Percentiles rank a stretch among this genome's conserved stretches.
Evolutionary conservation across 176 grass and related monocot genomes (phyloP).

Genomic region (Oryza coarctata): DNA sequence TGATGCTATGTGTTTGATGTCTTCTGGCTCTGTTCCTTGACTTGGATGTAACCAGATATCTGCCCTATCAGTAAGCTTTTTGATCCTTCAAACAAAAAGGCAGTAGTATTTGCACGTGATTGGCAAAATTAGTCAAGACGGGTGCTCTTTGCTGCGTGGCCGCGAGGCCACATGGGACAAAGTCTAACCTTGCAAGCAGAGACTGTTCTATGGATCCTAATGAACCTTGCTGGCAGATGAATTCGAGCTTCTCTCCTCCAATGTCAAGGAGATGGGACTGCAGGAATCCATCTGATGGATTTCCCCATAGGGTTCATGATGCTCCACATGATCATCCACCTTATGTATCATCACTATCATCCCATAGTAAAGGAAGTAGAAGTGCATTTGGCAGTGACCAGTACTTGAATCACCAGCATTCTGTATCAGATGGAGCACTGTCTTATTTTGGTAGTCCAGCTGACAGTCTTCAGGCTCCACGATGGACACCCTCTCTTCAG

Average conservation of each 20-base stretch:
- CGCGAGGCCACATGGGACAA: conserved; percentile 95
- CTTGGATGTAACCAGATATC: conserved; percentile 18
- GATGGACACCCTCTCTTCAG: conserved; percentile 83
- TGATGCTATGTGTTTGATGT: conserved; percentile 13
- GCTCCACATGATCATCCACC: conserved; percentile 50
- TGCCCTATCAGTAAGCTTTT: not conserved
- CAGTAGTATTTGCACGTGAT: conserved; percentile 36
- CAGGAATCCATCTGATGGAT: conserved; percentile 58
- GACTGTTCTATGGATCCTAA: conserved; percentile 85
- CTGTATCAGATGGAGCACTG: conserved; percentile 86
- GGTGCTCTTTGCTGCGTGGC: conserved; percentile 97
- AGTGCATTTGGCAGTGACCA: conserved; percentile 64
- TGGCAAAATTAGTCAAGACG: conserved; percentile 76
- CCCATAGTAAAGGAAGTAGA: conserved; percentile 67
- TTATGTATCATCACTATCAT: conserved; percentile 54
- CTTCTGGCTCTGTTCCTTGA: not conserved
- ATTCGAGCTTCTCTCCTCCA: conserved; percentile 93
- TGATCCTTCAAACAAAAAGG: conserved; percentile 11
- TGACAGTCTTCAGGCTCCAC: conserved; percentile 68
- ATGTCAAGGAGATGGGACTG: conserved; percentile 69
- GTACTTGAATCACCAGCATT: conserved; percentile 80
- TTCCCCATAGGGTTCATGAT: conserved; percentile 60
- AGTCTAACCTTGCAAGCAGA: conserved; percentile 63
- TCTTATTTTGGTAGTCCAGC: conserved; percentile 90
- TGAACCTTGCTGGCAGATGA: conserved; percentile 80